phyloP scores from a whole-genome alignment of 1,284 basidiomycete species.

The Puccinia sorghi region DNA sequence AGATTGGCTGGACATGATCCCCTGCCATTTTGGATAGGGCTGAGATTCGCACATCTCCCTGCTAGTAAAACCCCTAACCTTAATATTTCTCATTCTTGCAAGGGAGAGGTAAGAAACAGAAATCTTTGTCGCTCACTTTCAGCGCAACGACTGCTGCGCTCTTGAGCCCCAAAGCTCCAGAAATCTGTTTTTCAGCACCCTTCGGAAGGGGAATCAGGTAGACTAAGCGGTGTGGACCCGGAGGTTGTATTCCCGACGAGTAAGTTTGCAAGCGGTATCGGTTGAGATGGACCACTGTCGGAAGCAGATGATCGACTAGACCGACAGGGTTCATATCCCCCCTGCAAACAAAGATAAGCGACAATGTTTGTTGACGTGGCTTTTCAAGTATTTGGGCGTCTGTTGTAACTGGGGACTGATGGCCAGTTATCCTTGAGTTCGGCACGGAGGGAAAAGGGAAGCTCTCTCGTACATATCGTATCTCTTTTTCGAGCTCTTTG shows the following conservation, averaged over 20 bases:
- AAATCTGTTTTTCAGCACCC: conserved; percentile 19
- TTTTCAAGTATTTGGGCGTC: background rate
- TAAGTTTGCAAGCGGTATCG: background rate
- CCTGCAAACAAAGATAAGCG: conserved; percentile 40
- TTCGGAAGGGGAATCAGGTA: conserved; percentile 22
- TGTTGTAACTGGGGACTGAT: background rate
- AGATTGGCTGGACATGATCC: conserved; percentile 14
- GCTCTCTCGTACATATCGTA: conserved; percentile 6
- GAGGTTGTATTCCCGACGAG: background rate
- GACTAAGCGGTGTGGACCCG: background rate
- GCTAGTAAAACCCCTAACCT: background rate
- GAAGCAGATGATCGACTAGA: conserved; percentile 46
- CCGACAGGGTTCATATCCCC: conserved; percentile 34
- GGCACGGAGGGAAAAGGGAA: background rate
- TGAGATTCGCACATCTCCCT: background rate
- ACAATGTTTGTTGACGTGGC: background rate
- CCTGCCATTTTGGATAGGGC: background rate
- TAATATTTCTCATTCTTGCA: background rate
- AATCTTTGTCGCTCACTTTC: conserved; percentile 5
- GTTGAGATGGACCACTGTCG: conserved; percentile 30
- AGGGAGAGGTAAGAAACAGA: background rate
- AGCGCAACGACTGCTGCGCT: conserved; percentile 28
- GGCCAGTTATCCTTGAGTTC: background rate
- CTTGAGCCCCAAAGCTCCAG: conserved; percentile 31
- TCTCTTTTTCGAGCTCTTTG: conserved; percentile 34